Evolutionary conservation across 345 rosid genomes (phyloP).

Genomic region (Draba incana): DNA sequence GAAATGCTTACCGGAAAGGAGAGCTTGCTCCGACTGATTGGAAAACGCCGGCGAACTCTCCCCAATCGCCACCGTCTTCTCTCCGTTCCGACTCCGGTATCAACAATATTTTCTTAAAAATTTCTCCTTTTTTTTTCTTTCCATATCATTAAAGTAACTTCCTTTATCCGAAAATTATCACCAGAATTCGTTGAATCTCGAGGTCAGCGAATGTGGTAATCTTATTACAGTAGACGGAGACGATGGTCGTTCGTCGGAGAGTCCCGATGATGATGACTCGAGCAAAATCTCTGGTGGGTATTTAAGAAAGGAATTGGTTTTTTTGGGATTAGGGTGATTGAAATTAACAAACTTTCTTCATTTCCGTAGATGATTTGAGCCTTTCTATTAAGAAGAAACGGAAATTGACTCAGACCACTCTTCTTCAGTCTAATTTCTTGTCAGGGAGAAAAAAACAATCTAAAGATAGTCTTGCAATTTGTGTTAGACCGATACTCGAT

Average conservation of each 20-base stretch:
- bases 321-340: slow-evolving; percentile 1
- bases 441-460: no score
- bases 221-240: slow-evolving; percentile 15
- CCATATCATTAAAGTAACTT: background rate
- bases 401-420: slow-evolving; percentile 80
- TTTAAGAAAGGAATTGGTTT: slow-evolving; percentile 5
- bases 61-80: slow-evolving; percentile 60
- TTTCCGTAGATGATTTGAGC: slow-evolving; percentile 54
- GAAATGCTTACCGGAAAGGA: slow-evolving; percentile 73
- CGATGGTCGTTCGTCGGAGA: slow-evolving; percentile 3
- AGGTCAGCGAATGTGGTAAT: slow-evolving; percentile 35
- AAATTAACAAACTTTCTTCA: background rate
- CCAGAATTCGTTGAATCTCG: slow-evolving; percentile 52
- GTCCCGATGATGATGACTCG: slow-evolving; percentile 51
- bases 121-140: background rate
- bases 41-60: slow-evolving; percentile 72
- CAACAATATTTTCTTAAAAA: background rate
- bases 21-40: slow-evolving; percentile 71
- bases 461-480: background rate
- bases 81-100: slow-evolving; percentile 51
- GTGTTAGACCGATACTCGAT: slow-evolving; percentile 18
- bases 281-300: slow-evolving; percentile 47
- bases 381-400: slow-evolving; percentile 61
- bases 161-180: background rate
- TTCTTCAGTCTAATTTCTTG: slow-evolving; percentile 60